Evolutionary conservation across 2,329 filamentous ascomycete species (phyloP), one percentile per base, ranked within the genome.

Genomic region (Talaromyces sp.): DNA sequence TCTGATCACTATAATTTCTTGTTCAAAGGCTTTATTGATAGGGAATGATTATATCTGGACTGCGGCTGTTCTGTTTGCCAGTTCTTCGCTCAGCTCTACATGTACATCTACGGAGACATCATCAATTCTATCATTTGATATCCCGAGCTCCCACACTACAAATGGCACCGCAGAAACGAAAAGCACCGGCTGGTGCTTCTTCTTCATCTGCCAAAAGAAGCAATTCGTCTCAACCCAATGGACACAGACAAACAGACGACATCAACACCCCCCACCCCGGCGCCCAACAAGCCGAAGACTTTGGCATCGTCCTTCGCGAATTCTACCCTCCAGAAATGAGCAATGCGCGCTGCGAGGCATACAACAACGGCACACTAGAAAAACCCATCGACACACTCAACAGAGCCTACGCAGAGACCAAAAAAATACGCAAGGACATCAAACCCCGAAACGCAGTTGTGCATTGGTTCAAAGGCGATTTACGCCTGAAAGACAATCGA

Each of bases 391-490:
- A 93, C 70, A 76, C 85, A 0, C 82, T 97, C 1, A 75, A 87
- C 5, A 75, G 80, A 0, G 87, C 88, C 0, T 81, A 93, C 5
- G 74, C 82, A 27, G 85, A 88, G 1, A 95, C 92, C 0, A 77
- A 82, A 2, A 71, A 77, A 0, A 75, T 78, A 40, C 84, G 91
- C 8, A 79, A 82, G 31, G 76, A 79, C 1, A 83, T 90, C 13
- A 68, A 78, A 1, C 79, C 83, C 0, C 85, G 85, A 34, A 80
- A 86, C 29, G 86, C 88, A 0, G 89, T 96, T 0, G 86, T 96
- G 0, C 91, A 96, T 77, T 97, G 93, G 93, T 97, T 94, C 81
- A 96, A 95, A 78, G 88, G 86, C 72, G 93, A 97, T 75, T 78
- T 96, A 60, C 85, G 93, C 2, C 82, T 85, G 1, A 76, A 79